A percentile compares a stretch with the other conserved stretches of the same genome.
These are phyloP conservation scores for Erythrophleum ivorense DNA, from an alignment of 331 rosid genomes.

Conservation along the genomic window DNA sequence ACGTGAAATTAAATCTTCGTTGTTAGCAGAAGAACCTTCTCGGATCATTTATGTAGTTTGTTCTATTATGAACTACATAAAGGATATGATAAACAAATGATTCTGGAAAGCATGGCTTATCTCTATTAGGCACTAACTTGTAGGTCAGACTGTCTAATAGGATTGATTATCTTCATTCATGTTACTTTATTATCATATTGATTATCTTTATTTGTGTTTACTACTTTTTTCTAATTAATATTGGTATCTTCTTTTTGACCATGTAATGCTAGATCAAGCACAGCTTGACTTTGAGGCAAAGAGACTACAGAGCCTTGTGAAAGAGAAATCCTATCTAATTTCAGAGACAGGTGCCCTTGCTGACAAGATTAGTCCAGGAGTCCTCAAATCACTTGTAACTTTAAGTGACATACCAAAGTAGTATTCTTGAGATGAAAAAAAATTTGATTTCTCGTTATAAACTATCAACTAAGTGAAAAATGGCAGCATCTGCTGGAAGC, in stretches of 20 bases:
- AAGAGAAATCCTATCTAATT: slow-evolving; percentile 72
- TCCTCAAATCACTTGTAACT: slow-evolving; percentile 76
- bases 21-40: background rate
- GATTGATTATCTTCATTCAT: background rate
- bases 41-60: slow-evolving; percentile 16
- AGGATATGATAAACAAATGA: background rate
- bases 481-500: slow-evolving; percentile 11
- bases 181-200: background rate
- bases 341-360: slow-evolving; percentile 82
- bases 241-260: slow-evolving; percentile 20
- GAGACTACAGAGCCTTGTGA: slow-evolving; percentile 76
- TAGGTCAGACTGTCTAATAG: slow-evolving; percentile 15
- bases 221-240: background rate
- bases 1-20: no score
- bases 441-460: background rate
- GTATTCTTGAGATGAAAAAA: slow-evolving; percentile 27
- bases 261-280: slow-evolving; percentile 70
- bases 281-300: slow-evolving; percentile 74
- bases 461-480: background rate
- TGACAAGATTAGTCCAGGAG: slow-evolving; percentile 74
- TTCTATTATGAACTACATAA: background rate
- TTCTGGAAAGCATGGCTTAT: slow-evolving; percentile 10
- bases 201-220: background rate
- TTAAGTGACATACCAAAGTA: slow-evolving; percentile 70
- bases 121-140: slow-evolving; percentile 3